Base-by-base conservation (phyloP, 768 basidiomycete genomes). In the Boletus eberwhitei region DNA sequence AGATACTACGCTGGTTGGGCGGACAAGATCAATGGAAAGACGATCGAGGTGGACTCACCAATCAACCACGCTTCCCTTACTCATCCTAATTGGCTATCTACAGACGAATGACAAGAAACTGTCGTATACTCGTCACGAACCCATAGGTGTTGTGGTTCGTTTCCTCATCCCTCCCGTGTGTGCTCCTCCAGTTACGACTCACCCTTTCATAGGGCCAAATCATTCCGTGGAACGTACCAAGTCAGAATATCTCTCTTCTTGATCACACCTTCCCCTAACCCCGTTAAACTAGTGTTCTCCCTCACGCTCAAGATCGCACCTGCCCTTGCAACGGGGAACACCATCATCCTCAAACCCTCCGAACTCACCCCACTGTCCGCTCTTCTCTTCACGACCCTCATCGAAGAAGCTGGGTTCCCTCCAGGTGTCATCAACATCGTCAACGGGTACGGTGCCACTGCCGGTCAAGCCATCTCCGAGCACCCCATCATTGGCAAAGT, bases 1-100 rank as follows among this genome's bases (percentile, higher is more conserved):
- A 43, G 55, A 17, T 57, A 57, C 56, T 57, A 57, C 24, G 56
- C 48, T 37, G 56, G 56, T 24, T 57, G 56, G 56, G 56, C 56
- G 29, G 56, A 57, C 48, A 57, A 57, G 17, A 49, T 57, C 21
- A 57, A 31, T 12, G 56, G 56, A 35, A 43, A 50, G 42, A 50
- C 48, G 11, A 49, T 50, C 14, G 56, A 57, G 43, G 56, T 57
- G 8, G 11, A 35, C 2, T 40, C 8, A 1, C 5, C 16, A 14
- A 14, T 49, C 31, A n/a, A 47, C 24, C 29, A 9, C 1, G 36
- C 40, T 31, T 22, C 16, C 34, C 5, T 11, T n/a, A 16, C 5
- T 16, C 22, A 8, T 50, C 4, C 32, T 40, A 9, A 49, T 22
- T 1, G 6, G 11, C 16, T 9, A 13, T 38, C 29, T 12, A 22